A percentile compares a stretch with the other conserved stretches of the same genome.
These are phyloP conservation scores for Fusarium austroafricanum DNA, from an alignment of 2,329 filamentous ascomycete genomes.

Conservation along the genomic window DNA sequence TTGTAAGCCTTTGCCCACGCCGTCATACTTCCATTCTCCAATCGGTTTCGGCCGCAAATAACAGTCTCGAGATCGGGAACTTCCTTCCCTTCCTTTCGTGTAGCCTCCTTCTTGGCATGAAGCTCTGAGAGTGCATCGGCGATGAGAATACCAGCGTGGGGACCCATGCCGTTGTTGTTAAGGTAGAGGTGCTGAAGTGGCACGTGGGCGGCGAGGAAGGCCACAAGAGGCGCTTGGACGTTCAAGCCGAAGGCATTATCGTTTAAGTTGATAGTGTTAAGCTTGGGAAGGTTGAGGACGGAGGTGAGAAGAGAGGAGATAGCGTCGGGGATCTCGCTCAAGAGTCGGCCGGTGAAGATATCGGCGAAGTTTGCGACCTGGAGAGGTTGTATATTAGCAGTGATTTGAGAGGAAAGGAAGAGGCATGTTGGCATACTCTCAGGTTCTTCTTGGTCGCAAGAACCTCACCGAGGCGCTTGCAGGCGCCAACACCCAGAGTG, in stretches of 20 bases:
- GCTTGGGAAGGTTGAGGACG: slow-evolving; percentile 84
- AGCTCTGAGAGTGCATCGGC: slow-evolving; percentile 88
- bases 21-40: slow-evolving; percentile 96
- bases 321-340: slow-evolving; percentile 93
- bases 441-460: slow-evolving; percentile 86
- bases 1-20: slow-evolving; percentile 92
- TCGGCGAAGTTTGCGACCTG: slow-evolving; percentile 90
- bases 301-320: slow-evolving; percentile 87
- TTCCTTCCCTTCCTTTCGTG: slow-evolving; percentile 75
- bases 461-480: slow-evolving; percentile 84
- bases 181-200: slow-evolving; percentile 94
- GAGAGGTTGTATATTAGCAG: slow-evolving; percentile 3
- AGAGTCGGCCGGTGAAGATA: slow-evolving; percentile 94
- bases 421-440: slow-evolving; percentile 62
- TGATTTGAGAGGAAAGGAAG: background rate
- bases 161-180: slow-evolving; percentile 98
- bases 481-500: slow-evolving; percentile 90
- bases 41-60: slow-evolving; percentile 93
- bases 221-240: slow-evolving; percentile 90
- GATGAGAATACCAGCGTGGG: slow-evolving; percentile 87
- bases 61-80: slow-evolving; percentile 94
- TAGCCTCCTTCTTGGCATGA: slow-evolving; percentile 84
- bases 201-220: slow-evolving; percentile 88
- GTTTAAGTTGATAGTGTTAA: slow-evolving; percentile 93
- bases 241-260: slow-evolving; percentile 99